These are phyloP conservation scores for Canavalia gladiata DNA, from an alignment of 306 rosid genomes.

Conservation along the genomic window DNA sequence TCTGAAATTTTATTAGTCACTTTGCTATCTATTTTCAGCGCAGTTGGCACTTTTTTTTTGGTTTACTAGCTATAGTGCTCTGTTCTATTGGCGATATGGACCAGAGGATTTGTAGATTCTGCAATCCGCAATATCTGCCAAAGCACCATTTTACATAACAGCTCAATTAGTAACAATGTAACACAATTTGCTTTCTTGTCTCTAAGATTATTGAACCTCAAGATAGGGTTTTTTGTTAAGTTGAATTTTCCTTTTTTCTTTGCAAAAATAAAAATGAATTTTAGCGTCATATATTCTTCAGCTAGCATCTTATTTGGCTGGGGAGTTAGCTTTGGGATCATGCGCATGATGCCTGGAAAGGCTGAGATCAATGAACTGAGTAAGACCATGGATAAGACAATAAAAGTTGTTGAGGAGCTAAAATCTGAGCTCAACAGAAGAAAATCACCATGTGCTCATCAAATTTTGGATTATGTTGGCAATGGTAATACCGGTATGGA, in stretches of 20 bases:
- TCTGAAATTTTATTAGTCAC: background rate
- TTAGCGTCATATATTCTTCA: constrained; percentile 40
- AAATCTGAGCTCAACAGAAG: constrained; percentile 67
- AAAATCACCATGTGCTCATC: constrained; percentile 52
- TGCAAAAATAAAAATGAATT: background rate
- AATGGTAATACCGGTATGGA: constrained; percentile 43
- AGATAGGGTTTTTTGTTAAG: too few species aligned
- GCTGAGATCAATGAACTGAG: constrained; percentile 66
- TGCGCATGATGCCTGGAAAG: constrained; percentile 78
- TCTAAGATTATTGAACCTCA: too few species aligned
- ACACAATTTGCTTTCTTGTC: too few species aligned
- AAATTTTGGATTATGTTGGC: constrained; percentile 42
- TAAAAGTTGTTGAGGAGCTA: constrained; percentile 67
- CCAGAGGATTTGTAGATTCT: background rate
- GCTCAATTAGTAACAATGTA: background rate
- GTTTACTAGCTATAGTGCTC: background rate
- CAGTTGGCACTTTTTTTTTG: background rate
- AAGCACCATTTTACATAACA: background rate
- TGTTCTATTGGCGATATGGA: background rate
- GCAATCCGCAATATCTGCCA: background rate
- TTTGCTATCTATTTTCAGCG: background rate
- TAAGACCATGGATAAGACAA: constrained; percentile 60
- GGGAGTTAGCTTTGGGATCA: constrained; percentile 78
- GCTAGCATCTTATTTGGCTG: constrained; percentile 64
- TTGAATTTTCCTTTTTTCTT: background rate